phyloP scores from a whole-genome alignment of 2,329 filamentous ascomycete species.

The Knoxdaviesia proteae region DNA sequence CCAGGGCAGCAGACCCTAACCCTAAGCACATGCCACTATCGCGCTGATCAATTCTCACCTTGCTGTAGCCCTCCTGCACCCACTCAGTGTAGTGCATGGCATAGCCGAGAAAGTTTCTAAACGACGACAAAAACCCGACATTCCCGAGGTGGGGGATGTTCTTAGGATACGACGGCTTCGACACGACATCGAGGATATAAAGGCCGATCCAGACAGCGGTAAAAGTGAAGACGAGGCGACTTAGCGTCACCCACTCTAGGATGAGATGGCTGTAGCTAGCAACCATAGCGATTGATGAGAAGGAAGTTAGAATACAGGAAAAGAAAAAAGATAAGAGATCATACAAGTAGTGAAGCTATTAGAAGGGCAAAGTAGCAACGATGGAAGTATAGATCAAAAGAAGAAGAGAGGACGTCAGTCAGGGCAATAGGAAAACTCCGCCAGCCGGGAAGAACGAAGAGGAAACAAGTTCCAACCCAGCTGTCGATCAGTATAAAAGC shows the following conservation, averaged over 20 bases:
- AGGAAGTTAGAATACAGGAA: no score
- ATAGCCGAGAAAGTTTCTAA: conserved; percentile 19
- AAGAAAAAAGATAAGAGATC: no score
- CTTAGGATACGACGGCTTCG: conserved; percentile 17
- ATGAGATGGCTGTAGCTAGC: conserved; percentile 1
- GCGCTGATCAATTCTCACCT: conserved; percentile 10
- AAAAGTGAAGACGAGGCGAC: conserved; percentile 9
- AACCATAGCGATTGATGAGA: neutral
- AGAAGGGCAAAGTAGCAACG: neutral
- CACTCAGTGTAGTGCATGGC: conserved; percentile 16
- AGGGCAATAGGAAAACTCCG: no score
- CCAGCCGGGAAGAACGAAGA: no score
- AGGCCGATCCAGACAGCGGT: conserved; percentile 13
- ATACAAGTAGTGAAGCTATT: no score
- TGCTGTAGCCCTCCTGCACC: conserved; percentile 21
- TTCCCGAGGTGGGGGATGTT: conserved; percentile 20
- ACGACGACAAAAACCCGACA: conserved; percentile 14
- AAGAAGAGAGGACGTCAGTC: neutral
- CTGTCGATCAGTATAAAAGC: no score
- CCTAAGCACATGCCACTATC: neutral
- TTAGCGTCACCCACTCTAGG: conserved; percentile 12
- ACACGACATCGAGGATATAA: conserved; percentile 18
- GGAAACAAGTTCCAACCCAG: no score
- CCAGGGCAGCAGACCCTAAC: neutral
- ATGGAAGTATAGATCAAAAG: neutral